Evolutionary conservation across 148 eudicot genomes (phyloP), one percentile per base, ranked within the genome.

Genomic region (Beta vulgaris): DNA sequence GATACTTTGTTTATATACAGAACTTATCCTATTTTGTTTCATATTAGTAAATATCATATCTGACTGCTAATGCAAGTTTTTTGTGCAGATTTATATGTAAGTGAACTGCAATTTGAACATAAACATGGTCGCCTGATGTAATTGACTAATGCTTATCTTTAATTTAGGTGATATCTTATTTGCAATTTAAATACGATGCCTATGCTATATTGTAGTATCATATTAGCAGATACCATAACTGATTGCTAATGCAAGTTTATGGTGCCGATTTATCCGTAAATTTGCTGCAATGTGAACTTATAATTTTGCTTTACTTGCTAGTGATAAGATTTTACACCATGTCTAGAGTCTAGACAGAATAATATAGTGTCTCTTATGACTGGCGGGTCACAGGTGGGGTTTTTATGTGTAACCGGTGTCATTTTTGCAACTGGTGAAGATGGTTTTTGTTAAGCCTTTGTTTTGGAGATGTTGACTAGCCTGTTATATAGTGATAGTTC

Each of bases 21-120:
- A n/a, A n/a, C n/a, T n/a, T n/a, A n/a, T n/a, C n/a, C n/a, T n/a
- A 21, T 7, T 51, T 6, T 48, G 3, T 8, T 21, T 21, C 1
- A 4, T 51, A 51, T n/a, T 8, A 4, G 26, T 19, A 51, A 11
- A 32, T 36, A 10, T 42, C 29, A 4, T 19, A 65, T 70, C 26
- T 63, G 77, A 75, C 68, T 43, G 29, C 55, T 46, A 7, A 3
- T 54, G 49, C 34, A 19, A 58, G 77, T 58, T 69, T 62, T 49
- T 43, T 23, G 26, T 51, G 25, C 25, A 19, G 25, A 21, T 9
- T 51, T 51, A 2, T 51, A 51, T 21, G 26, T 51, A 21, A 19
- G 19, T 21, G 9, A 13, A 51, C 7, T 48, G 53, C 21, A 51
- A 9, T 51, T 51, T 25, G 7, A 51, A n/a, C 25, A 6, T 0